Evolutionary conservation across 331 rosid genomes (phyloP).

Genomic region (Malus hybrid): DNA sequence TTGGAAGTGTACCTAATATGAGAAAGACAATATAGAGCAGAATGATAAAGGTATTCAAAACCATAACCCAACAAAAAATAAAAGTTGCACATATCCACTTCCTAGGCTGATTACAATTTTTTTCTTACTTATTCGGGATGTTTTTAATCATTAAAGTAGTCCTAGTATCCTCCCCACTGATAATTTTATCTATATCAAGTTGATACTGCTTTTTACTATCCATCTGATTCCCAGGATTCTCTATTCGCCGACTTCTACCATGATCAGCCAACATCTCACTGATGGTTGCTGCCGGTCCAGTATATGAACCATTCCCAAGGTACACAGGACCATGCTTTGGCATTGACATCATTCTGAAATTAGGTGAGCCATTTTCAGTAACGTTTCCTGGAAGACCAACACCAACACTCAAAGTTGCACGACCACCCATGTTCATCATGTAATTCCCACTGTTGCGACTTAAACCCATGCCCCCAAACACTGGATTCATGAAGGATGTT

Average conservation of each 20-base stretch:
- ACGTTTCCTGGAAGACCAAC: constrained; percentile 58
- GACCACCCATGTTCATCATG: constrained; percentile 53
- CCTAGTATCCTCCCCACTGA: constrained; percentile 74
- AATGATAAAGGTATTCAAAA: neutral
- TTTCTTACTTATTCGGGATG: constrained; percentile 82
- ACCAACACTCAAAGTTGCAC: constrained; percentile 41
- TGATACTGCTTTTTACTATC: constrained; percentile 84
- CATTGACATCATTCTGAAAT: constrained; percentile 67
- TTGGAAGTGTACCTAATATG: constrained; percentile 75
- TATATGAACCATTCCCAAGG: constrained; percentile 58
- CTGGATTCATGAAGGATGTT: constrained; percentile 48
- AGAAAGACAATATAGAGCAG: constrained; percentile 10
- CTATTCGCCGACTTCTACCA: constrained; percentile 60
- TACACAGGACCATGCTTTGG: constrained; percentile 61
- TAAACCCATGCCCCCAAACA: constrained; percentile 36
- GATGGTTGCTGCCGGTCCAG: constrained; percentile 44
- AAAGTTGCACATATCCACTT: neutral
- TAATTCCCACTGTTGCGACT: constrained; percentile 48
- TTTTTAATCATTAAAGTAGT: constrained; percentile 93
- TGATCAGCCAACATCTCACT: constrained; percentile 57
- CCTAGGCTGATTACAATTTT: neutral
- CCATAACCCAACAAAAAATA: neutral
- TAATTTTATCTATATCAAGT: constrained; percentile 81
- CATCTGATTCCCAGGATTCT: constrained; percentile 46
- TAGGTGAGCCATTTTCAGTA: constrained; percentile 57